Evolutionary conservation across 2,329 filamentous ascomycete genomes (phyloP).

Genomic region (Arthroderma sp.): DNA sequence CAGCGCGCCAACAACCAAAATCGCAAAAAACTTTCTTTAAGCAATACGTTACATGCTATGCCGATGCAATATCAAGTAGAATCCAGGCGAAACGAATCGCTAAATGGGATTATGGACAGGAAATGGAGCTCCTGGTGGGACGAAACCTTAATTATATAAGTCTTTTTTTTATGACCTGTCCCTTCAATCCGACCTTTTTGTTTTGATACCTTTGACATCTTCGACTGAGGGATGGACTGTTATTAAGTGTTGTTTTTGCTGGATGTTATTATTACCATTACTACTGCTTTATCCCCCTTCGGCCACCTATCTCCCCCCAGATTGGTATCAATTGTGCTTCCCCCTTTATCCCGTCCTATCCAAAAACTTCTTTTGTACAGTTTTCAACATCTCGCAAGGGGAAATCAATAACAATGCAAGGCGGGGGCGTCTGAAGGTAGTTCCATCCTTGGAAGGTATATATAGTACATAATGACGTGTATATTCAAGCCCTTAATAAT

Average conservation of each 20-base stretch:
- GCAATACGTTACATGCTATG: neutral
- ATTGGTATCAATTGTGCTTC: neutral
- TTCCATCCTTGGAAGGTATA: neutral
- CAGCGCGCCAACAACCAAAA: neutral
- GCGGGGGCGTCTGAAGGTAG: constrained; percentile 3
- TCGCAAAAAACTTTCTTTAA: neutral
- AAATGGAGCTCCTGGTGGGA: constrained; percentile 4
- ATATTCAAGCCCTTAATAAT: neutral
- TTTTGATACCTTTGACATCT: neutral
- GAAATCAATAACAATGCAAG: constrained; percentile 1
- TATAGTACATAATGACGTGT: constrained; percentile 5
- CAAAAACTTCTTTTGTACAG: neutral
- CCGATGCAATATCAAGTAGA: constrained; percentile 2
- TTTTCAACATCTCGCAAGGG: constrained; percentile 1
- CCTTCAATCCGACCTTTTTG: neutral
- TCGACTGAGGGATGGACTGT: neutral
- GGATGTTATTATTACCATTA: neutral
- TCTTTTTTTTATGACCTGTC: constrained; percentile 3
- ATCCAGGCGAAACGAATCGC: neutral
- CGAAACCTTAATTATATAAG: constrained; percentile 4
- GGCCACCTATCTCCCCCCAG: neutral
- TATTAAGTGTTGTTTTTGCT: neutral
- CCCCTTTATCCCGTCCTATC: neutral
- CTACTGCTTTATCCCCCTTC: neutral
- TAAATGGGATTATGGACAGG: neutral